These are phyloP conservation scores for Rhodotorula sp. DNA, from an alignment of 1,284 basidiomycete genomes.

Conservation along the genomic window DNA sequence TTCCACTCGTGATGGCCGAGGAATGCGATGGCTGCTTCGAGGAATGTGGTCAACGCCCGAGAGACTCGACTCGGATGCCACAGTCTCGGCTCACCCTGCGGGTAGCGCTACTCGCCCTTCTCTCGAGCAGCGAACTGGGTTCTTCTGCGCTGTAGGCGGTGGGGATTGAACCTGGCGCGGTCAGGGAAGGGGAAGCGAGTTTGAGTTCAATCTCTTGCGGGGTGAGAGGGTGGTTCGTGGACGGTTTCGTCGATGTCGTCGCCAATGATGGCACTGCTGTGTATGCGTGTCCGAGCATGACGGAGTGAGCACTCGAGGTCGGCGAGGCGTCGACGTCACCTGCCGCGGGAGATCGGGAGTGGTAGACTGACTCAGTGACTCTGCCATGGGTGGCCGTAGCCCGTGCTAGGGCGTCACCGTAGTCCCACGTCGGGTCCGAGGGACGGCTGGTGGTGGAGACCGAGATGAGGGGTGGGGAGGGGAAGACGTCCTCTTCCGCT, in stretches of 20 bases:
- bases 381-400: neutral
- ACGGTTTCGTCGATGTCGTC: no score
- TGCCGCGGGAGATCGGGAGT: no score
- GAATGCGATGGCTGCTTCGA: neutral
- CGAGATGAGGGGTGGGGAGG: neutral
- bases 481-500: no score
- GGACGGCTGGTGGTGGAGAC: neutral
- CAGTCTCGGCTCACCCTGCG: neutral
- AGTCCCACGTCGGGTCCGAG: neutral
- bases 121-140: neutral
- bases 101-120: neutral
- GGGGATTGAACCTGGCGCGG: neutral
- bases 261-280: neutral
- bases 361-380: neutral
- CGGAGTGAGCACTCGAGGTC: neutral
- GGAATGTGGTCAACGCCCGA: no score
- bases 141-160: neutral
- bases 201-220: constrained; percentile 82
- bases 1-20: neutral
- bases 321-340: no score
- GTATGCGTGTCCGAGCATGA: neutral
- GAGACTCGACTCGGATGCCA: neutral
- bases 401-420: neutral
- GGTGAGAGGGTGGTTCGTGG: constrained; percentile 71
- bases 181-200: constrained; percentile 50